A percentile compares a stretch with the other conserved stretches of the same genome.
phyloP scores from a whole-genome alignment of 805 yeast species.

The Spathaspora girioi region DNA sequence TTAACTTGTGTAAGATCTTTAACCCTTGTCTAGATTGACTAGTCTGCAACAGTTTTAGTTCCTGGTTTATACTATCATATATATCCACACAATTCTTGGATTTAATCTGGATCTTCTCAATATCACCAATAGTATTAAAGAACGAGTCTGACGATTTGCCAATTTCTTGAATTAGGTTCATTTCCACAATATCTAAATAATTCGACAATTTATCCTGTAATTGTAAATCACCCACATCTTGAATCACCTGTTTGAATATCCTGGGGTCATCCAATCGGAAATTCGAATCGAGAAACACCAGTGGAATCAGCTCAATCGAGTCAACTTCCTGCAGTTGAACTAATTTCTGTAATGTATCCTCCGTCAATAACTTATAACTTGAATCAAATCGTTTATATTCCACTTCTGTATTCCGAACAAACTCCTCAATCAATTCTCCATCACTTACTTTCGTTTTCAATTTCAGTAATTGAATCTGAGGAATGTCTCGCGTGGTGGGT shows the following conservation, averaged over 20 bases:
- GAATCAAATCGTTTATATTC: slow-evolving; percentile 36
- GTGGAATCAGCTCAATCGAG: slow-evolving; percentile 47
- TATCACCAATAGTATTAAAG: slow-evolving; percentile 77
- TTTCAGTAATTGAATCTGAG: slow-evolving; percentile 60
- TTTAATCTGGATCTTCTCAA: slow-evolving; percentile 57
- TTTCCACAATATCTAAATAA: slow-evolving; percentile 82
- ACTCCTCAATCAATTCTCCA: slow-evolving; percentile 16
- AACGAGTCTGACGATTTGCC: slow-evolving; percentile 82
- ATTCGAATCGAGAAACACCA: slow-evolving; percentile 58
- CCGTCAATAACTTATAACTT: slow-evolving; percentile 35
- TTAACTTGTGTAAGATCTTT: slow-evolving; percentile 44
- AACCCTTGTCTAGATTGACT: slow-evolving; percentile 51
- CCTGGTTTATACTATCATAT: slow-evolving; percentile 42
- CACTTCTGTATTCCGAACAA: slow-evolving; percentile 14
- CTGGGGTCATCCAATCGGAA: slow-evolving; percentile 89
- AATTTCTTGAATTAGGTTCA: slow-evolving; percentile 75
- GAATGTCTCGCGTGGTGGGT: slow-evolving; percentile 83
- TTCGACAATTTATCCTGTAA: slow-evolving; percentile 77
- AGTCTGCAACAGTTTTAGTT: slow-evolving; percentile 44
- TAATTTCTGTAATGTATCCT: slow-evolving; percentile 28
- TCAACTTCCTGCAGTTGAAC: slow-evolving; percentile 13
- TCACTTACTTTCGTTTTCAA: slow-evolving; percentile 22
- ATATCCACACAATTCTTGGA: slow-evolving; percentile 49
- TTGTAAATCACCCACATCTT: slow-evolving; percentile 43
- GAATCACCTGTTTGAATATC: slow-evolving; percentile 70